Evolutionary conservation across 768 basidiomycete species (phyloP).

Genomic region (Hypholoma sublateritium): DNA sequence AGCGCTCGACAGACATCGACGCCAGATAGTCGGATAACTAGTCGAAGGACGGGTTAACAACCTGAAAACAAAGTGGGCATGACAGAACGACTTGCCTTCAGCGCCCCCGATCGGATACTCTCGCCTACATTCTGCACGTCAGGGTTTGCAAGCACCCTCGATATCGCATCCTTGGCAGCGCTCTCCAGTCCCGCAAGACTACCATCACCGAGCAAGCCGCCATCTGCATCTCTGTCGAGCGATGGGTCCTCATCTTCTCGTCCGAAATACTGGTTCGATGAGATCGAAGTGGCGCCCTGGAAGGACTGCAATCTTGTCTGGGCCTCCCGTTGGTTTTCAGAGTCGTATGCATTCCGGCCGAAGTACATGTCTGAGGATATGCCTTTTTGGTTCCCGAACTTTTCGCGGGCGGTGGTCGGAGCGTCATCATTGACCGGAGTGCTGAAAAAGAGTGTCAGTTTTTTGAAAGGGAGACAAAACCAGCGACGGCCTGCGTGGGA

Average conservation of each 20-base stretch:
- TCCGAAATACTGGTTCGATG: constrained; percentile 96
- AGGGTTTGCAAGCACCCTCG: constrained; percentile 75
- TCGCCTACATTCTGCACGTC: constrained; percentile 87
- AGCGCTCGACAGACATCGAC: constrained; percentile 48
- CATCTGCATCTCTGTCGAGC: constrained; percentile 36
- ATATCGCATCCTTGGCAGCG: constrained; percentile 75
- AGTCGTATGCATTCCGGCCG: constrained; percentile 85
- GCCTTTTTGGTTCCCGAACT: constrained; percentile 90
- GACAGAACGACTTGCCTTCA: constrained; percentile 56
- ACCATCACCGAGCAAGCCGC: constrained; percentile 48
- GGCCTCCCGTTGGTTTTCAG: constrained; percentile 67
- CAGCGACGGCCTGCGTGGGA: neutral
- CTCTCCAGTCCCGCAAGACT: constrained; percentile 56
- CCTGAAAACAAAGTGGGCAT: neutral
- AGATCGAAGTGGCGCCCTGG: constrained; percentile 90
- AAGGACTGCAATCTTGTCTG: constrained; percentile 80
- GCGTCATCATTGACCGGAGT: constrained; percentile 49
- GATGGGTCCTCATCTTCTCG: constrained; percentile 78
- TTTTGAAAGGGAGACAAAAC: neutral
- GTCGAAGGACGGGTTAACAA: neutral
- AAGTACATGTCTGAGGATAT: constrained; percentile 99
- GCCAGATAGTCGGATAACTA: constrained; percentile 70
- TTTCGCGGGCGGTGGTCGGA: constrained; percentile 81
- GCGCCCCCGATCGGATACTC: constrained; percentile 72
- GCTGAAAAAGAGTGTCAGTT: constrained; percentile 10